A percentile compares a stretch with the other conserved stretches of the same genome.
These are phyloP conservation scores for Podaxis sp. DNA, from an alignment of 768 basidiomycete genomes.

Conservation along the genomic window DNA sequence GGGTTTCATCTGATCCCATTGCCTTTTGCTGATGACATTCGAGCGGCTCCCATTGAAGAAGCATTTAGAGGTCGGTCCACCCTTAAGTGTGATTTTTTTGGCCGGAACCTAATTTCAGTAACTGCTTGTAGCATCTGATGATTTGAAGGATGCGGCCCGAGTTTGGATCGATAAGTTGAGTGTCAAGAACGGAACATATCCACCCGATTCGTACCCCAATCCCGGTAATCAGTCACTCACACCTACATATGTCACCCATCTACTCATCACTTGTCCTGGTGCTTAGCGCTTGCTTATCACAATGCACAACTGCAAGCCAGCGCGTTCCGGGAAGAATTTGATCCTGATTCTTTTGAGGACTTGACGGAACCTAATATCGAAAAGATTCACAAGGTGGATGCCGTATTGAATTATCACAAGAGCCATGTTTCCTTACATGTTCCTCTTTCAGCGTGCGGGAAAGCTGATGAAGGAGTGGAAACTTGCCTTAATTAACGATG, in stretches of 20 bases:
- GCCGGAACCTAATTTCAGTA: not conserved
- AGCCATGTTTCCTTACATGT: conserved; percentile 33
- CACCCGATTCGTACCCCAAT: conserved; percentile 88
- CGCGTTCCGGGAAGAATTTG: conserved; percentile 89
- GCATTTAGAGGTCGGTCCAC: conserved; percentile 65
- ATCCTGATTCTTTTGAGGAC: conserved; percentile 76
- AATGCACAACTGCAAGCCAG: conserved; percentile 88
- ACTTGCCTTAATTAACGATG: conserved; percentile 52
- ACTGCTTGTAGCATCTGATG: conserved; percentile 52
- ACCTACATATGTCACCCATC: conserved; percentile 7
- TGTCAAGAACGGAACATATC: conserved; percentile 75
- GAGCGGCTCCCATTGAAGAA: conserved; percentile 66
- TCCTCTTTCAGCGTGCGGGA: conserved; percentile 21
- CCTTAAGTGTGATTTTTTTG: not conserved
- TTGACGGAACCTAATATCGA: conserved; percentile 73
- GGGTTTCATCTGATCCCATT: conserved; percentile 91
- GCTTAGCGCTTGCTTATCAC: conserved; percentile 75
- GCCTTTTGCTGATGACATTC: conserved; percentile 95
- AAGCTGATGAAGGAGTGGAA: conserved; percentile 69
- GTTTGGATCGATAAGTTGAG: conserved; percentile 77
- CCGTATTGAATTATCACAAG: conserved; percentile 36
- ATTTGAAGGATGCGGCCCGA: conserved; percentile 60
- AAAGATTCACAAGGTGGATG: conserved; percentile 70
- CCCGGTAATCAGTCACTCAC: conserved; percentile 52
- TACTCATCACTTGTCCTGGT: conserved; percentile 6